Percentiles rank a stretch among this genome's conserved stretches.
These are phyloP conservation scores for Beta corolliflora DNA, from an alignment of 179 eudicot genomes.

Conservation along the genomic window DNA sequence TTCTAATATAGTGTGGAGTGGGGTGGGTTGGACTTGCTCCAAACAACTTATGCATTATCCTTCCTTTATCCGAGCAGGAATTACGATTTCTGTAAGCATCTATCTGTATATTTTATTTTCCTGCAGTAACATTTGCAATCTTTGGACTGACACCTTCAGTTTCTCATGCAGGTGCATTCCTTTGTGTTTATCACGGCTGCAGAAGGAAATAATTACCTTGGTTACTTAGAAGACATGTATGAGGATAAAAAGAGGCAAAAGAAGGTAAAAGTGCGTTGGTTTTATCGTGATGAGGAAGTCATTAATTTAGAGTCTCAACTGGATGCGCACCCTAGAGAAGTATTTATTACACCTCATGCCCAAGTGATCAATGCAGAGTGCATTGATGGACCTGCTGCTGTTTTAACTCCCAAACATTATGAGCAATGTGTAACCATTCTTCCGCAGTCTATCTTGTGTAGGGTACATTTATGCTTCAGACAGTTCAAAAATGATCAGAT, in stretches of 20 bases:
- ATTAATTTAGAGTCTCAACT: slow-evolving; percentile 20
- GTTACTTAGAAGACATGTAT: slow-evolving; percentile 53
- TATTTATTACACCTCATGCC: slow-evolving; percentile 46
- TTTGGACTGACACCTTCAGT: slow-evolving; percentile 1
- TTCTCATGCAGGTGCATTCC: slow-evolving; percentile 42
- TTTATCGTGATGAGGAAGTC: slow-evolving; percentile 36
- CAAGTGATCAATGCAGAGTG: slow-evolving; percentile 46
- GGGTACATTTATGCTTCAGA: slow-evolving; percentile 43
- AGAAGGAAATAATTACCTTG: slow-evolving; percentile 37
- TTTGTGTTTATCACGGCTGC: slow-evolving; percentile 42
- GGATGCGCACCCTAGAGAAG: slow-evolving; percentile 44
- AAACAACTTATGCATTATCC: slow-evolving; percentile 51
- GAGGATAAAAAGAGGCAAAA: slow-evolving; percentile 46
- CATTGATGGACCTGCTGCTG: slow-evolving; percentile 39
- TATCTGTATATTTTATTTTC: neutral
- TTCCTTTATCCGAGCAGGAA: slow-evolving; percentile 36
- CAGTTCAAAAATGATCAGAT: slow-evolving; percentile 37
- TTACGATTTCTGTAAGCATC: slow-evolving; percentile 36
- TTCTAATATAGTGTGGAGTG: slow-evolving; percentile 47
- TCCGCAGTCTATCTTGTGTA: slow-evolving; percentile 36
- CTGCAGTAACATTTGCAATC: neutral
- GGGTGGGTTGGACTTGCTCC: slow-evolving; percentile 43
- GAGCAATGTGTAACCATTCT: slow-evolving; percentile 34
- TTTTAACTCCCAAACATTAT: slow-evolving; percentile 43
- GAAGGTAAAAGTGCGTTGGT: slow-evolving; percentile 50